Evolutionary conservation across 176 grass and related monocot species (phyloP), one percentile per base, ranked within the genome.

Genomic region (Oryza glaberrima): DNA sequence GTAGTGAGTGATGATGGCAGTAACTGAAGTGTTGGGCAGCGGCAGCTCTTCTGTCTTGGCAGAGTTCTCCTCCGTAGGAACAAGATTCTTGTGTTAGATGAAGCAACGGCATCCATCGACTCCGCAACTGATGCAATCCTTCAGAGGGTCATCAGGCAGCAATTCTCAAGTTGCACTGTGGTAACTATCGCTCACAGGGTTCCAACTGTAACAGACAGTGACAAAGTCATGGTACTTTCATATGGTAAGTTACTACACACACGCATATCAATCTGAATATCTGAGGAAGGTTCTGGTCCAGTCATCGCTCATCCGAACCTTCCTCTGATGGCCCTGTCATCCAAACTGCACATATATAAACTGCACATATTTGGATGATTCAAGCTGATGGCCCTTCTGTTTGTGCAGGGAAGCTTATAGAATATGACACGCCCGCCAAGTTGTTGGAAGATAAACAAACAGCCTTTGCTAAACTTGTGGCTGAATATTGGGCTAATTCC

Each of bases 181-280:
- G 84, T 98, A 74, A 98, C 93, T 40, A 92, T 98, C 43, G 95
- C 95, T 83, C 95, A 98, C 73, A 92, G 93, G 77, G 93, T 98
- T 23, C 95, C 95, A 17, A 98, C 95, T 17, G 95, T 98, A 23
- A 93, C 89, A 69, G 95, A 95, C 84, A 95, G 91, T 79, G 95
- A 98, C 80, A 95, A 77, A 91, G 95, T 94, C 80, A 82, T 98
- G 85, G 91, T 98, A 72, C 89, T 98, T 68, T 95, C 95, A 56
- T 98, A 98, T 20, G 95, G 95, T 98, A 95, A 48, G 88, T 81
- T 83, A 56, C 9, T 58, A 1, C 54, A 20, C 41, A 65, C 76
- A 35, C 5, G 49, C 14, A 52, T 48, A 67, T 19, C 76, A 79
- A 83, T 44, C 8, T 72, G 5, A 32, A 32, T 32, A 32, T 32